phyloP scores from a whole-genome alignment of 2,329 filamentous ascomycete genomes.

The Fusarium gaditjirri region DNA sequence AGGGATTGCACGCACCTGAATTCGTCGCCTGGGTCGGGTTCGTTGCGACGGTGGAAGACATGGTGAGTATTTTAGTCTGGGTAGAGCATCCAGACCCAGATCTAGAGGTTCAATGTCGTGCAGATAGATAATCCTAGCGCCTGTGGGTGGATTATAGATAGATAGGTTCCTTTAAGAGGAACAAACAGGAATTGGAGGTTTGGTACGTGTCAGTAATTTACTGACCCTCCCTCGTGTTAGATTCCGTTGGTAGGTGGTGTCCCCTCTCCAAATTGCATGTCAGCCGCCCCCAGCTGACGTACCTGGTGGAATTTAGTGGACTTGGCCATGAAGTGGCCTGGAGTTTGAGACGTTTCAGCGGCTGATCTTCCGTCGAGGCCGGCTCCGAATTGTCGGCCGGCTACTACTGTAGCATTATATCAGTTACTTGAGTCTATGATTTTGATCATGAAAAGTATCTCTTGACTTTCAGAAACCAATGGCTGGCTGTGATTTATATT shows the following conservation, averaged over 20 bases:
- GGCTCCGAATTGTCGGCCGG: conserved; percentile 25
- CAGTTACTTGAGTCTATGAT: neutral
- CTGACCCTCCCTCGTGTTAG: conserved; percentile 30
- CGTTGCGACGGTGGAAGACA: conserved; percentile 54
- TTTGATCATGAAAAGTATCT: neutral
- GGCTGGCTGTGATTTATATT: neutral
- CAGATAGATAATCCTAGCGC: conserved; percentile 29
- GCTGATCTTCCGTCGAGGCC: conserved; percentile 10
- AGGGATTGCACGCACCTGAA: conserved; percentile 49
- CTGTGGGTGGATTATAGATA: neutral
- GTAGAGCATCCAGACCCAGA: conserved; percentile 33
- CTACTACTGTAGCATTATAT: conserved; percentile 5
- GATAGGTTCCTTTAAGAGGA: conserved; percentile 24
- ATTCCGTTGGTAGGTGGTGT: neutral
- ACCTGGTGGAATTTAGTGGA: conserved; percentile 41
- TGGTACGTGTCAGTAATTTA: conserved; percentile 17
- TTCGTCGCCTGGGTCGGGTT: conserved; percentile 51
- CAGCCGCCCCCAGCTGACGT: conserved; percentile 27
- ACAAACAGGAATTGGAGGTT: conserved; percentile 20
- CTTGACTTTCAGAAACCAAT: neutral
- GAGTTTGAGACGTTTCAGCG: conserved; percentile 30
- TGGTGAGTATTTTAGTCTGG: conserved; percentile 43
- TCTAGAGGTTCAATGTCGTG: conserved; percentile 27
- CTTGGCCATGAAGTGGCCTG: conserved; percentile 29
- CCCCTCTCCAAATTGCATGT: conserved; percentile 34